Conservation (phyloP, 306 rosid genomes). For the Lathyrus oleraceus region DNA sequence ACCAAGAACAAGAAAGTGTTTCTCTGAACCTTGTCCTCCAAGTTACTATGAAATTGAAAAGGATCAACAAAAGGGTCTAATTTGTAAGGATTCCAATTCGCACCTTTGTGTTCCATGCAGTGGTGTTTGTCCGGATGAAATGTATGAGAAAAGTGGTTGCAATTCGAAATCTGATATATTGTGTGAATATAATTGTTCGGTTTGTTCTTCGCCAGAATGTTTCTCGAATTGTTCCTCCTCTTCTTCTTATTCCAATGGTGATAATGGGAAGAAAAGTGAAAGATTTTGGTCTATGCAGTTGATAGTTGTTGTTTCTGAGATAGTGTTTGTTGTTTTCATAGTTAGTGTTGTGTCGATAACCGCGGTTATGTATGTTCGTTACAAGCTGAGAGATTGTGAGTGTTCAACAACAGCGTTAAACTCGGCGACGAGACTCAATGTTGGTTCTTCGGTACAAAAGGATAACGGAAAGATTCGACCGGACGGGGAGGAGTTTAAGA, state of each 20-base stretch:
- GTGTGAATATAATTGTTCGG: conserved; percentile 82
- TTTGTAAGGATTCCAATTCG: conserved; percentile 57
- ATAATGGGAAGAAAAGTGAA: conserved; percentile 47
- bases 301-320: conserved; percentile 70
- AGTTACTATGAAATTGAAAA: conserved; percentile 61
- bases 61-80: conserved; percentile 38
- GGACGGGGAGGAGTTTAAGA: conserved; percentile 71
- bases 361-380: conserved; percentile 68
- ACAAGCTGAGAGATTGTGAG: conserved; percentile 63
- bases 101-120: conserved; percentile 76
- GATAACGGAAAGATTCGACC: conserved; percentile 62
- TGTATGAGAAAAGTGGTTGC: conserved; percentile 64
- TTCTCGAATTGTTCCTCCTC: conserved; percentile 55
- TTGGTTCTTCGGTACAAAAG: conserved; percentile 48
- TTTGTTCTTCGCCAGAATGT: conserved; percentile 62
- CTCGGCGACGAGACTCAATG: conserved; percentile 45
- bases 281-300: conserved; percentile 71
- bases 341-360: conserved; percentile 63
- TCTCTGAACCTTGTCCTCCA: conserved; percentile 64
- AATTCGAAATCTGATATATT: conserved; percentile 55
- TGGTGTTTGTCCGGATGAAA: conserved; percentile 64
- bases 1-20: conserved; percentile 69
- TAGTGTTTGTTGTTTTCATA: conserved; percentile 66
- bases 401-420: conserved; percentile 46
- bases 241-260: conserved; percentile 38